A percentile compares a stretch with the other conserved stretches of the same genome.
phyloP scores from a whole-genome alignment of 2,329 filamentous ascomycete species.

The Diaporthe citriasiana region DNA sequence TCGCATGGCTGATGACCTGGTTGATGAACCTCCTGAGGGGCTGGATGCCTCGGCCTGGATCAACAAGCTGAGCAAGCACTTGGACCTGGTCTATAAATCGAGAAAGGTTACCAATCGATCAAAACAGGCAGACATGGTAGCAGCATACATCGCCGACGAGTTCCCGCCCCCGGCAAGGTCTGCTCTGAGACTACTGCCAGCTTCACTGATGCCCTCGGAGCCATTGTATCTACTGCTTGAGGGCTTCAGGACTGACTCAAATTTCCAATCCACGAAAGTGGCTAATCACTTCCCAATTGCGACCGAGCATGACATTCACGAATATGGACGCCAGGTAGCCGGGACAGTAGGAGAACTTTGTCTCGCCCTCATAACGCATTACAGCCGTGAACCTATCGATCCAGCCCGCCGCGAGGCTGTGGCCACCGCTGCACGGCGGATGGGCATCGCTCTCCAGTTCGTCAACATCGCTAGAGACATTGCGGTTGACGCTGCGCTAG shows the following conservation, averaged over 20 bases:
- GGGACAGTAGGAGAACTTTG: constrained; percentile 80
- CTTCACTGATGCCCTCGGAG: constrained; percentile 65
- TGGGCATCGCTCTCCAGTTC: constrained; percentile 83
- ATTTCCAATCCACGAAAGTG: constrained; percentile 57
- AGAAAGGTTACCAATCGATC: constrained; percentile 46
- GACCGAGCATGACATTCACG: constrained; percentile 69
- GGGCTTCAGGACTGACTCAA: constrained; percentile 78
- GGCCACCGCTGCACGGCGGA: constrained; percentile 69
- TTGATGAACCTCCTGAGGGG: constrained; percentile 72
- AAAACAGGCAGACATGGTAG: constrained; percentile 36
- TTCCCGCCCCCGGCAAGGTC: constrained; percentile 68
- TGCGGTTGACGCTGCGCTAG: constrained; percentile 73
- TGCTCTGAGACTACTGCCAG: constrained; percentile 72
- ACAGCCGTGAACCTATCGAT: constrained; percentile 56
- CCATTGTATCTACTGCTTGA: constrained; percentile 75
- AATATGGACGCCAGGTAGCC: constrained; percentile 77
- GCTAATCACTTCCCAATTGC: constrained; percentile 66
- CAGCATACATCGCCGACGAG: constrained; percentile 57
- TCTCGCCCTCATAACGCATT: constrained; percentile 75
- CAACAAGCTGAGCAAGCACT: constrained; percentile 67
- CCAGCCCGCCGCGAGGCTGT: constrained; percentile 57
- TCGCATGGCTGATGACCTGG: constrained; percentile 79
- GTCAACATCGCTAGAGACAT: constrained; percentile 84
- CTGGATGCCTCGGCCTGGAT: constrained; percentile 71
- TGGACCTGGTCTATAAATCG: constrained; percentile 66